phyloP scores from a whole-genome alignment of 129 eudicot species.

The Escallonia rubra region DNA sequence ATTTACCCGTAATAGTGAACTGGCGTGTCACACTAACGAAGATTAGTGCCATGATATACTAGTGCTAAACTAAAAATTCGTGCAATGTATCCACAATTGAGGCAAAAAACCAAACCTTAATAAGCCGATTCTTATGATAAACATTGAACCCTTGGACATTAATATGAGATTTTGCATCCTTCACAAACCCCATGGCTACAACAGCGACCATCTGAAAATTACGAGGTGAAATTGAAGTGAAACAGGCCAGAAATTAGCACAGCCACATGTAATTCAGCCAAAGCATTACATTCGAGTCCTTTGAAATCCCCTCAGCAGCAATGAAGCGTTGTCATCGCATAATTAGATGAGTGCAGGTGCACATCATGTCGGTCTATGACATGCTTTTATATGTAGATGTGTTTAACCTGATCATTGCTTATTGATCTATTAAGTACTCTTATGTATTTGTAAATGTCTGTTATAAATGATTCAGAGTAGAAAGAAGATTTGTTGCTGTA shows the following conservation, averaged over 20 bases:
- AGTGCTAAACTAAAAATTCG: neutral
- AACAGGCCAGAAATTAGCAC: conserved; percentile 11
- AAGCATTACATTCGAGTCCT: conserved; percentile 64
- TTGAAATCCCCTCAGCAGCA: conserved; percentile 55
- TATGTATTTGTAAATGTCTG: too few relatives aligned
- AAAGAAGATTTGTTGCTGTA: too few relatives aligned
- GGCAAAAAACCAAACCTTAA: conserved; percentile 51
- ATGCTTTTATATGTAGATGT: too few relatives aligned
- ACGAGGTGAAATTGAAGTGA: conserved; percentile 1
- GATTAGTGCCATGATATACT: too few relatives aligned
- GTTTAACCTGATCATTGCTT: too few relatives aligned
- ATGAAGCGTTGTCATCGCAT: too few relatives aligned
- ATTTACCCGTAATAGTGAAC: too few relatives aligned
- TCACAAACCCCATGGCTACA: conserved; percentile 92
- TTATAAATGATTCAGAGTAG: too few relatives aligned
- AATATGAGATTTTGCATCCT: conserved; percentile 91
- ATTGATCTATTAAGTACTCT: too few relatives aligned
- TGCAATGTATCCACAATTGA: neutral
- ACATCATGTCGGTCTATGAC: too few relatives aligned
- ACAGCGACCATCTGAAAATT: conserved; percentile 70
- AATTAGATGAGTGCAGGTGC: too few relatives aligned
- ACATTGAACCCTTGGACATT: conserved; percentile 98
- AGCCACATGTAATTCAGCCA: neutral
- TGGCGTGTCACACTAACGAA: too few relatives aligned
- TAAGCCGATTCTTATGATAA: conserved; percentile 90